Evolutionary conservation across 768 basidiomycete genomes (phyloP).

Genomic region (Piloderma croceum): DNA sequence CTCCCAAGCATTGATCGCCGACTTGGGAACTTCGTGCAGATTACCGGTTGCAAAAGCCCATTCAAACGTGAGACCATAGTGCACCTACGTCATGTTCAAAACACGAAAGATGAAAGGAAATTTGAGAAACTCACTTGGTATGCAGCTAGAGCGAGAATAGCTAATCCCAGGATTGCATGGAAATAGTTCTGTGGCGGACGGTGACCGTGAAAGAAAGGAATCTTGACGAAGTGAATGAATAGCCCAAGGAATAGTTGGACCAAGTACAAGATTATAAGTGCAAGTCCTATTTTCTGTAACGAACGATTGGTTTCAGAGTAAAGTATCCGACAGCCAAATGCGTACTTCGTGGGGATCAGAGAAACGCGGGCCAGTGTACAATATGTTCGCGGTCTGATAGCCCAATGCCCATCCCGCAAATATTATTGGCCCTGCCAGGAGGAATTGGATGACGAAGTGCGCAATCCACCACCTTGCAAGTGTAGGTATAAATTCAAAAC

Average conservation of each 20-base stretch:
- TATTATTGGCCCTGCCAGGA: constrained; percentile 50
- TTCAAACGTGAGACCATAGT: constrained; percentile 46
- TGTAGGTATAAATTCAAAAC: background rate
- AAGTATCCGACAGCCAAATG: background rate
- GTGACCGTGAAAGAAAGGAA: constrained; percentile 31
- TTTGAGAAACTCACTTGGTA: constrained; percentile 28
- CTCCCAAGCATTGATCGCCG: constrained; percentile 42
- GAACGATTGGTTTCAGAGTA: background rate
- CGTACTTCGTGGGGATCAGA: constrained; percentile 37
- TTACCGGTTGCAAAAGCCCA: constrained; percentile 32
- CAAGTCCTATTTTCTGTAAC: constrained; percentile 45
- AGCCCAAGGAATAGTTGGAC: constrained; percentile 43
- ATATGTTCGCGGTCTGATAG: constrained; percentile 26
- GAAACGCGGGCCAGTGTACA: constrained; percentile 27
- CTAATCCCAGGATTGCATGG: constrained; percentile 45
- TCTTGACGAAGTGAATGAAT: constrained; percentile 50
- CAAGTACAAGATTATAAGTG: constrained; percentile 49
- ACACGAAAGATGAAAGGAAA: background rate
- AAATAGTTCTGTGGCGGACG: constrained; percentile 41
- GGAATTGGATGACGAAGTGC: constrained; percentile 46
- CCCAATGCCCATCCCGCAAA: constrained; percentile 44
- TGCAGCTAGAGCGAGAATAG: constrained; percentile 48
- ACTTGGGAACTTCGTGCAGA: constrained; percentile 30
- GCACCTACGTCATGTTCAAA: constrained; percentile 32
- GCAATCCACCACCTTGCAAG: constrained; percentile 41